Evolutionary conservation across 208 protist species (phyloP), one percentile per base, ranked within the genome.

Genomic region (Acanthamoeba lenticulata): DNA sequence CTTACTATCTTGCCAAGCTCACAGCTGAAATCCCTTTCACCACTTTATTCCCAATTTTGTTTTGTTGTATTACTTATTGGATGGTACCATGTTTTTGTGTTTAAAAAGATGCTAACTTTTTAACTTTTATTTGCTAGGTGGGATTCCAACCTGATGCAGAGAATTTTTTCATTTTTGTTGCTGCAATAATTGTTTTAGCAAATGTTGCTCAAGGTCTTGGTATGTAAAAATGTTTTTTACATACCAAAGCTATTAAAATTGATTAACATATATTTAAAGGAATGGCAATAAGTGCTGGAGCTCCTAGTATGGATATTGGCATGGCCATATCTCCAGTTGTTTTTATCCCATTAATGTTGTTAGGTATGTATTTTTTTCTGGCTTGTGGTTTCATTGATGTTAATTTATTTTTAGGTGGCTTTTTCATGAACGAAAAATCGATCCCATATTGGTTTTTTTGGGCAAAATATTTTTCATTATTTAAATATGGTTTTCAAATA

Each of bases 151-250:
- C 79, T 32, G 79, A 89, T 13, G 79, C 44, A 89, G 79, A 89
- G 11, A 89, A 89, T 9, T 89, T 60, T 34, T 89, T 89, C 79
- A 89, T 89, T 29, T 89, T 89, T 29, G 9, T 89, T 17, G 79
- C 79, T 55, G 32, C 27, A 19, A 21, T 45, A 17, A 55, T 89
- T 24, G 38, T 24, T 29, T 9, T 89, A 7, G 29, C 34, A 27
- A 13, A 36, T n/a, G 79, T 89, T 7, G 79, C 79, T 11, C 79
- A 89, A 60, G 17, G 17, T 17, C 38, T 89, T n/a, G n/a, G n/a
- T n/a, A n/a, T n/a, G n/a, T n/a, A n/a, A n/a, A n/a, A n/a, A n/a
- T n/a, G n/a, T n/a, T n/a, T n/a, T n/a, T n/a, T n/a, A n/a, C n/a
- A n/a, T n/a, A n/a, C n/a, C n/a, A n/a, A n/a, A n/a, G n/a, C n/a